Base-by-base conservation (phyloP, 345 rosid genomes). In the Euclidium syriacum region DNA sequence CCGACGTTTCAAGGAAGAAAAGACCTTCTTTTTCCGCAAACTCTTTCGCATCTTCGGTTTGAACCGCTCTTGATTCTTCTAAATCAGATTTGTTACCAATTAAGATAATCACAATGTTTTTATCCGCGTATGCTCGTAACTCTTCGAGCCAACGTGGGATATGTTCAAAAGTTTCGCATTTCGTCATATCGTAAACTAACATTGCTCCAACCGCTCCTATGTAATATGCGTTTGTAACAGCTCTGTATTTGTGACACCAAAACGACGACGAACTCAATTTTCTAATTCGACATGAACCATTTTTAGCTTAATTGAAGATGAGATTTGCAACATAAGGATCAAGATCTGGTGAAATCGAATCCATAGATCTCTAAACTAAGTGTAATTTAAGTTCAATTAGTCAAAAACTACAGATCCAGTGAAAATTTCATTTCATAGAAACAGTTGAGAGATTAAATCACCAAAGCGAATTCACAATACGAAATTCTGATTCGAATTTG, bases 141-240 rank as follows among this genome's bases (percentile, higher is more conserved):
- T 88, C 96, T 68, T 85, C 96, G 19, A 88, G 77, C 96, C 96
- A 85, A 14, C 92, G 85, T 5, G 90, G 86, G 56, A 88, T 88
- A 74, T 88, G 96, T 15, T 88, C 96, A 34, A 88, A 88, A 38
- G 90, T 81, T 51, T 82, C 86, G 0, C 85, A 83, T 40, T 84
- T 88, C 4, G 86, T 76, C 43, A 85, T 80, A 55, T 88, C 96
- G 1, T 82, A 88, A 22, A 88, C 92, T 43, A 88, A 71, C 88
- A 88, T 85, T 22, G 96, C 96, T 40, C 96, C 96, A n/a, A 88
- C 90, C 25, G 96, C 96, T 30, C 96, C 96, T 61, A 92, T 78
- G 59, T 88, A 88, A 54, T 83, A 85, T 35, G 96, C 92, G 55
- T 90, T 88, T 19, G 96, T 88, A 26, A 88, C 96, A 1, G 96